These are phyloP conservation scores for Nakazawaea populi DNA, from an alignment of 805 yeast genomes.

Conservation along the genomic window DNA sequence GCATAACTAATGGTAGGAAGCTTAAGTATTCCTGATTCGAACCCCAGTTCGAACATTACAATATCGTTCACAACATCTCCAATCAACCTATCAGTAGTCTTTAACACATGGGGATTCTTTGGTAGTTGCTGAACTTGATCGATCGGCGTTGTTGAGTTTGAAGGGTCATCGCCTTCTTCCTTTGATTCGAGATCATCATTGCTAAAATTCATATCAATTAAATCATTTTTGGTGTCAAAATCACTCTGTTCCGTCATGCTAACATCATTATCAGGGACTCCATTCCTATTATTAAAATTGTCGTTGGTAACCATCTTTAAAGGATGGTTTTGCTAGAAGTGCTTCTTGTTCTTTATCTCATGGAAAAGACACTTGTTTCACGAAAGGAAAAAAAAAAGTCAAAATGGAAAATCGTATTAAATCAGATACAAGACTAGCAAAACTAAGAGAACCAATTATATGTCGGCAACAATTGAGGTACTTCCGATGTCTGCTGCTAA, in stretches of 20 bases:
- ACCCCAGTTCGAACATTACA: conserved; percentile 19
- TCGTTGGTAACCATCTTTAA: conserved; percentile 3
- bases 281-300: background rate
- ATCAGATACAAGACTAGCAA: too few species aligned
- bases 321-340: background rate
- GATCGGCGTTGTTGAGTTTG: background rate
- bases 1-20: conserved; percentile 31
- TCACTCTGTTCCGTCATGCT: conserved; percentile 1
- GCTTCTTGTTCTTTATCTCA: background rate
- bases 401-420: background rate
- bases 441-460: too few species aligned
- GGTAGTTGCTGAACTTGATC: background rate
- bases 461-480: too few species aligned
- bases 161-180: background rate
- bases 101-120: conserved; percentile 27
- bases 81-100: conserved; percentile 60
- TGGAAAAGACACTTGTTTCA: background rate
- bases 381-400: background rate
- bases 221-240: background rate
- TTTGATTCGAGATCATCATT: background rate
- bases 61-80: conserved; percentile 54
- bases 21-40: conserved; percentile 21
- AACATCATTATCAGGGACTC: background rate
- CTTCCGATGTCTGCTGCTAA: too few species aligned
- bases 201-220: background rate